Evolutionary conservation across 1,284 basidiomycete genomes (phyloP).

Genomic region (Irpex lacteus): DNA sequence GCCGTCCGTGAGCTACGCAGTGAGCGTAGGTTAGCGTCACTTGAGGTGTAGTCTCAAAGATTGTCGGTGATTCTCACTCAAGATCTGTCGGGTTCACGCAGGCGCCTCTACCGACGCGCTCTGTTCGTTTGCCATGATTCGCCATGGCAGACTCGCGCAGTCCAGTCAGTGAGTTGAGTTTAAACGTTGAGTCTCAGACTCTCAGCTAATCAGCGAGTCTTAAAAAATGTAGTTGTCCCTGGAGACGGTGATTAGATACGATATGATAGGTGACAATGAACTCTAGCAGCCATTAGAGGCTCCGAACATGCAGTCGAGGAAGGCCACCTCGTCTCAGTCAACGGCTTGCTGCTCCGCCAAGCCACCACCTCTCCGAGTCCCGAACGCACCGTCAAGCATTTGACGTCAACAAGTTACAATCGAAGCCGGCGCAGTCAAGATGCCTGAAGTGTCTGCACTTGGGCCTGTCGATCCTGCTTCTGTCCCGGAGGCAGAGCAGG

Average conservation of each 20-base stretch:
- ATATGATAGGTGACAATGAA: not conserved
- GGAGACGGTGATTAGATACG: not conserved
- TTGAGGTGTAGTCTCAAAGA: not conserved
- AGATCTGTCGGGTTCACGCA: not conserved
- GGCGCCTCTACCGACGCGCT: not conserved
- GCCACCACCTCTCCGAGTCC: not conserved
- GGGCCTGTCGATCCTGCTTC: slow-evolving; percentile 55
- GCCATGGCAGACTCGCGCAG: not conserved
- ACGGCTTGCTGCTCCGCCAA: not conserved
- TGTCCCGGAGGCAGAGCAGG: slow-evolving; percentile 42
- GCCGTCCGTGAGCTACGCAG: not conserved
- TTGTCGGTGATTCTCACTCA: not conserved
- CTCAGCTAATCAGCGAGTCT: not conserved
- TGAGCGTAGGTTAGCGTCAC: not conserved
- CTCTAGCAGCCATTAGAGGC: not conserved
- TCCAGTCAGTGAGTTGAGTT: not conserved
- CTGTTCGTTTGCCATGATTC: not conserved
- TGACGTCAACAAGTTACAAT: not conserved
- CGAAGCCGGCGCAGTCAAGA: not conserved
- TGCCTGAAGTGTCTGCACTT: slow-evolving; percentile 36
- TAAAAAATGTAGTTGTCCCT: not conserved
- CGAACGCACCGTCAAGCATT: not conserved
- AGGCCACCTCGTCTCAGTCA: not conserved
- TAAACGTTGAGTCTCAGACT: not conserved
- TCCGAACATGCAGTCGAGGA: not conserved